A percentile compares a stretch with the other conserved stretches of the same genome.
Conservation (phyloP, 768 basidiomycete genomes). For the Agaricus blazei region DNA sequence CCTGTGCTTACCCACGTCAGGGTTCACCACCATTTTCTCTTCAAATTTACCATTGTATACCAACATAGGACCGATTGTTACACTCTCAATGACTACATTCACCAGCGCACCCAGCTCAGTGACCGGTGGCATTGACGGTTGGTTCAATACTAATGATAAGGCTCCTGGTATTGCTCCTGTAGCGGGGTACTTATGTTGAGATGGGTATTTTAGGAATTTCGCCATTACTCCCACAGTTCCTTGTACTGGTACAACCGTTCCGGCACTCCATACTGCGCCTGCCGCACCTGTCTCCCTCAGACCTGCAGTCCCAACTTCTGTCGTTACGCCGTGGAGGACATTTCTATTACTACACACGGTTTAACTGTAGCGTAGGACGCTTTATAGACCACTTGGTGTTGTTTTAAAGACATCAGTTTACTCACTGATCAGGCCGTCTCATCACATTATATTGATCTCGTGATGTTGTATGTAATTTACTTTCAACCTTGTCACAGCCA, state of each 20-base stretch:
- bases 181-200: slow-evolving; percentile 42
- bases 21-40: slow-evolving; percentile 21
- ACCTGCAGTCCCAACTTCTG: background rate
- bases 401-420: too few relatives aligned
- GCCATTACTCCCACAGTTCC: slow-evolving; percentile 19
- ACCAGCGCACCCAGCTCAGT: slow-evolving; percentile 27
- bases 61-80: slow-evolving; percentile 49
- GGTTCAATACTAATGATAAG: slow-evolving; percentile 38
- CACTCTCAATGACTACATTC: slow-evolving; percentile 31
- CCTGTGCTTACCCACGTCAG: too few relatives aligned
- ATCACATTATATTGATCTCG: background rate
- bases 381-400: too few relatives aligned
- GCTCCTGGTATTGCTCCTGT: slow-evolving; percentile 30
- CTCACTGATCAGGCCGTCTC: too few relatives aligned
- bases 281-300: background rate
- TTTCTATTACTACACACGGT: too few relatives aligned
- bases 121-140: slow-evolving; percentile 37
- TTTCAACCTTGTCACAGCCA: background rate
- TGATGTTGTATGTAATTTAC: background rate
- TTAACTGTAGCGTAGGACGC: too few relatives aligned
- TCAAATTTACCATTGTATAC: slow-evolving; percentile 49
- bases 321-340: background rate
- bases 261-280: background rate
- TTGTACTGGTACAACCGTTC: slow-evolving; percentile 17
- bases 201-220: slow-evolving; percentile 23